Base-by-base conservation (phyloP, 495 filamentous ascomycete genomes). In the Letharia columbiana region DNA sequence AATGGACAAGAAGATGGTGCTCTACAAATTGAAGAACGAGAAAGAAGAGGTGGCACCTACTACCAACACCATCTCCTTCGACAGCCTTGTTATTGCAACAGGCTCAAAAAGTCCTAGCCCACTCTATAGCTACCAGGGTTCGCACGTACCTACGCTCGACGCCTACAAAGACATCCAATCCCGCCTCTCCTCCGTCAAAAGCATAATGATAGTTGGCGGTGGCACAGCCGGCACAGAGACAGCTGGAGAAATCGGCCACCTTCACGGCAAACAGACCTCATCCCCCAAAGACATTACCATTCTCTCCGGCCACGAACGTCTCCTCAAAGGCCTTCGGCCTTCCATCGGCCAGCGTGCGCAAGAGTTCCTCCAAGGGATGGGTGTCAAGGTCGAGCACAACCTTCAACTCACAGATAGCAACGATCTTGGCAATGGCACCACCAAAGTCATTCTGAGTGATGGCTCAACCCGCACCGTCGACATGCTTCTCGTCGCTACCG, bases 401-500 rank as follows among this genome's bases (percentile, higher is more conserved):
- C 65, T 77, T 10, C 72, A 74, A 44, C 79, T 85, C 37, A 62
- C 65, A 5, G 61, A 50, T 23, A 67, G 54, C 37, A 68, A 52
- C 20, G 62, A n/a, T 17, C 57, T 61, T 2, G 42, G 58, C 0
- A 58, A 68, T 31, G 61, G 62, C 17, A 50, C 58, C 39, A 69
- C 71, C 41, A 56, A 63, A 20, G 59, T 72, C 40, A 52, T 31
- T 11, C 39, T 73, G 4, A 66, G 57, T 28, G 66, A 73, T 54
- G 69, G 69, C 35, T 64, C 56, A 39, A 63, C 35, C 17, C 62
- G 66, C 28, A 67, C 47, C 2, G 80, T 82, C 1, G 83, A 87
- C 70, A 57, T 86, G 42, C 83, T 84, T 73, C 75, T 88, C 52
- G 79, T 81, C 8, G 83, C 84, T 5, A 81, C 77, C 71, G 85